Evolutionary conservation across 805 yeast genomes (phyloP), one percentile per base, ranked within the genome.

Genomic region (Suhomyces sp.): DNA sequence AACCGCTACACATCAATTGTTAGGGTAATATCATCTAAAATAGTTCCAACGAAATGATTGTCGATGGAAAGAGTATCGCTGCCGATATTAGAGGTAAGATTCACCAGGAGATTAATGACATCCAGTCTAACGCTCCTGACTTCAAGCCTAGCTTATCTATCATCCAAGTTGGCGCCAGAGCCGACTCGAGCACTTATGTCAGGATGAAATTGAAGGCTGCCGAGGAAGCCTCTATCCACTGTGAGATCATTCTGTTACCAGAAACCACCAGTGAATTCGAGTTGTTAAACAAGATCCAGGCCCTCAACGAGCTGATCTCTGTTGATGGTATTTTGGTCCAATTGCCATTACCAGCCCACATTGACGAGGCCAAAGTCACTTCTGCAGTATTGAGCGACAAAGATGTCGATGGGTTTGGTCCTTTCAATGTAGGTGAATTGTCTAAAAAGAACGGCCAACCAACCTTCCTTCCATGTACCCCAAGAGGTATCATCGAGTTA

Each of bases 341-440:
- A 68, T 75, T 88, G 52, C 96, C 96, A 6, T 68, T 88, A 48
- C 96, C 96, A 33, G 66, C 69, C 12, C 91, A 86, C 61, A 71
- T 87, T 52, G 80, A 86, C 64, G 91, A 87, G 67, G 77, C 85
- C 39, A 75, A 71, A 56, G 75, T 87, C 57, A 87, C 94, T 40
- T 80, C 82, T 61, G 78, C 86, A 37, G 93, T 88, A 20, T 66
- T 75, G 29, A 80, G 83, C 37, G 76, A 76, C 48, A 88, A 88
- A 64, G 96, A 88, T 61, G 93, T 88, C 37, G 96, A 88, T 67
- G 96, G 96, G 1, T 87, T 88, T 61, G 89, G 88, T 50, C 85
- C 89, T 52, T 81, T 68, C 72, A 88, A 88, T 65, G 84, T 85
- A 40, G 94, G 94, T 52, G 92, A 87, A 63, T 75, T 88, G 58